Evolutionary conservation across 2,329 filamentous ascomycete genomes (phyloP), one percentile per base, ranked within the genome.

Genomic region (Septoria linicola): DNA sequence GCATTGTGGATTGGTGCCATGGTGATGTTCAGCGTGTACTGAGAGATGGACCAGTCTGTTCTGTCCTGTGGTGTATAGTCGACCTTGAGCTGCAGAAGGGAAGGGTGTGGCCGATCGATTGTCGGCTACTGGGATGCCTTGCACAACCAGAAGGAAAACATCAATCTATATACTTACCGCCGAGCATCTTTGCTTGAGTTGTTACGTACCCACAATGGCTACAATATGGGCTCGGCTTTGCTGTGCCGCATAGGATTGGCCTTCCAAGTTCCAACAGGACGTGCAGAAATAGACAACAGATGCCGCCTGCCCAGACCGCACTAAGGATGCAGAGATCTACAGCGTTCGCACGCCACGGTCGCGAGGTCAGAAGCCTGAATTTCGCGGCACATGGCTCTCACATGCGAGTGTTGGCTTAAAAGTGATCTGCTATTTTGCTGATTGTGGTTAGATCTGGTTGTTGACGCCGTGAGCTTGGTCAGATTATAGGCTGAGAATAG

Each of bases 1-100:
- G 42, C 50, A 11, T 41, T 34, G 11, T 44, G 34, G 7, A 59
- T 42, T 47, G 47, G 36, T 32, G 56, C 36, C 56, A 58, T 58
- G 13, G 37, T 34, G 36, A 19, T 31, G 19, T 23, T 19, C 20
- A n/a, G 11, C 6, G 43, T 36, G 32, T 6, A 30, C 5, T 20
- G 43, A 5, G 1, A 4, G 32, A 27, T 16, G 31, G 43, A 25
- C 21, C 32, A 36, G 4, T 34, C 31, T 13, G 14, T 34, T 34
- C 11, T n/a, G 31, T 34, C 6, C 4, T 34, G 11, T 34, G 31
- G 5, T 34, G 31, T 13, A 4, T 34, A 5, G 4, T 7, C 13
- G 31, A 7, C 5, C n/a, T 34, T 27, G 23, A 5, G 5, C n/a
- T n/a, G n/a, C n/a, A n/a, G 5, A 5, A 27, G 10, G 23, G 23